Evolutionary conservation across 2,329 filamentous ascomycete genomes (phyloP).

Genomic region (Lecanoromycetidae sp.): DNA sequence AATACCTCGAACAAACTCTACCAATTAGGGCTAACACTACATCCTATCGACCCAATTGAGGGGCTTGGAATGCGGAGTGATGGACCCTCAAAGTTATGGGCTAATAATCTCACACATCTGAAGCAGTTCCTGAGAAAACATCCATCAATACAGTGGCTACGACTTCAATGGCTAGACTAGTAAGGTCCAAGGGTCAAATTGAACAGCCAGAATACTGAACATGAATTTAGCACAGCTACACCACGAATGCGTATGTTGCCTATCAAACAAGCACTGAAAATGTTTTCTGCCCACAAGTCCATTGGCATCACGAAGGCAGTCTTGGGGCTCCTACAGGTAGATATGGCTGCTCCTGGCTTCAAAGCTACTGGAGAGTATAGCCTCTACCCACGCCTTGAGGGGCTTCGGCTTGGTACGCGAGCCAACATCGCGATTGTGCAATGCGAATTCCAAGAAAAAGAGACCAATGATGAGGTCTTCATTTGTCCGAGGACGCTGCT

Average conservation of each 20-base stretch:
- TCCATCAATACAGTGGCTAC: constrained; percentile 50
- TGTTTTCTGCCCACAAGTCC: constrained; percentile 35
- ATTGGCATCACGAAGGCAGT: constrained; percentile 54
- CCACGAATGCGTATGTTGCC: constrained; percentile 57
- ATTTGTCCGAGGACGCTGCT: constrained; percentile 58
- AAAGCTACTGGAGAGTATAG: constrained; percentile 53
- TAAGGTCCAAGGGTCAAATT: too few species aligned
- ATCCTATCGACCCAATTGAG: not conserved
- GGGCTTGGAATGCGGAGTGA: not conserved
- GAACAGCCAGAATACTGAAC: too few species aligned
- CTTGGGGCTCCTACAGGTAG: constrained; percentile 57
- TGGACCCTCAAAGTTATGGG: not conserved
- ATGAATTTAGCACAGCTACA: constrained; percentile 47
- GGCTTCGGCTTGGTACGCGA: constrained; percentile 36
- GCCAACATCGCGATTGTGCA: constrained; percentile 50
- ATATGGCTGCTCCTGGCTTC: constrained; percentile 43
- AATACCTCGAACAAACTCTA: constrained; percentile 14
- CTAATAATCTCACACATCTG: constrained; percentile 19
- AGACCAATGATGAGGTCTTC: constrained; percentile 38
- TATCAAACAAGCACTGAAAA: constrained; percentile 41
- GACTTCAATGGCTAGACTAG: constrained; percentile 69
- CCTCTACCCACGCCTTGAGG: constrained; percentile 49
- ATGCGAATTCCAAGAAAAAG: constrained; percentile 48
- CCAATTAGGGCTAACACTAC: constrained; percentile 2
- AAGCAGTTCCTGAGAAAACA: constrained; percentile 40